Evolutionary conservation across 2,329 filamentous ascomycete species (phyloP).

Genomic region (Ophiostoma himal-ulmi): DNA sequence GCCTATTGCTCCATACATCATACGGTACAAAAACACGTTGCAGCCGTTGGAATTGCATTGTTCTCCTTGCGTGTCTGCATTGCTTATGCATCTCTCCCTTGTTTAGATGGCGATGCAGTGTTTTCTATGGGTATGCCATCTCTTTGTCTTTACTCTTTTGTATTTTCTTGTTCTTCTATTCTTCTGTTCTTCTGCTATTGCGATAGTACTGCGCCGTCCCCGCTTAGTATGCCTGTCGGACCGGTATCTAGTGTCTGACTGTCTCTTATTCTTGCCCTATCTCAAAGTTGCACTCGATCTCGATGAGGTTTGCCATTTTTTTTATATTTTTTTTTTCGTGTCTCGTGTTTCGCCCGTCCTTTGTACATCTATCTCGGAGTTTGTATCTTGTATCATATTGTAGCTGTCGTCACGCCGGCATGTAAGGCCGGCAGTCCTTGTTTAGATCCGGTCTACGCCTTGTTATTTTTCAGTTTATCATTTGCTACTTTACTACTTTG

Average conservation of each 20-base stretch:
- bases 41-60: conserved; percentile 8
- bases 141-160: background rate
- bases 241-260: background rate
- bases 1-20: background rate
- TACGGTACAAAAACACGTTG: background rate
- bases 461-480: background rate
- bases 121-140: background rate
- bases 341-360: background rate
- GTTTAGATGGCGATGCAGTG: background rate
- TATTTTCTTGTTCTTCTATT: background rate
- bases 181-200: background rate
- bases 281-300: conserved; percentile 5
- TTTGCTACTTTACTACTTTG: background rate
- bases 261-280: conserved; percentile 6
- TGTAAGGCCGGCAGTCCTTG: background rate
- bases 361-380: background rate
- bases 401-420: conserved; percentile 5
- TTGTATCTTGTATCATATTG: background rate
- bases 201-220: too few species aligned
- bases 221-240: background rate
- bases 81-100: conserved; percentile 1
- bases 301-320: background rate
- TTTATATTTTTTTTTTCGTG: background rate
- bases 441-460: background rate
- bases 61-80: conserved; percentile 4